These are phyloP conservation scores for Chrysanthemum seticuspe DNA, from an alignment of 129 eudicot species.

Conservation along the genomic window DNA sequence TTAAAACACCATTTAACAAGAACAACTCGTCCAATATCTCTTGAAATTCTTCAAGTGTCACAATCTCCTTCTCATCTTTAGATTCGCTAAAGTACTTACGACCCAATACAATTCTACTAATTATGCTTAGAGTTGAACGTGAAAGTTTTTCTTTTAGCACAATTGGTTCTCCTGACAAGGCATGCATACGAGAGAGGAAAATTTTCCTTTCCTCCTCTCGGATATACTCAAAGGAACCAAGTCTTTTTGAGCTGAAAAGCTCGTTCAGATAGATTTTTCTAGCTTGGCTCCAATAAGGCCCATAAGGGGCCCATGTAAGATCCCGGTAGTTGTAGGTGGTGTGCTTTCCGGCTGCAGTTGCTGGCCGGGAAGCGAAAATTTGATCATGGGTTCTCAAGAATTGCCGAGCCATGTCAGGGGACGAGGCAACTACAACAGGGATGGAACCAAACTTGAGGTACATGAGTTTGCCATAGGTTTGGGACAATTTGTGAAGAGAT, in stretches of 20 bases:
- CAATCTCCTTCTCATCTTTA: slow-evolving; percentile 10
- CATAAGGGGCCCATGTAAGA: slow-evolving; percentile 51
- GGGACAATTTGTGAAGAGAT: slow-evolving; percentile 44
- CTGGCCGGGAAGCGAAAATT: slow-evolving; percentile 48
- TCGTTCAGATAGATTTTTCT: slow-evolving; percentile 40
- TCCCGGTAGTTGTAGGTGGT: slow-evolving; percentile 34
- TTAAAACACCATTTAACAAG: slow-evolving; percentile 37
- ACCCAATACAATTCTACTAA: slow-evolving; percentile 42
- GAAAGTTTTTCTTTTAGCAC: slow-evolving; percentile 26
- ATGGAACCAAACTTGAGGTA: slow-evolving; percentile 38
- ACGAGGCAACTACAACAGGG: slow-evolving; percentile 47
- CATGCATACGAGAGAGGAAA: slow-evolving; percentile 23
- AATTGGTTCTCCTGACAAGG: slow-evolving; percentile 22
- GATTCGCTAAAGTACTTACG: slow-evolving; percentile 38
- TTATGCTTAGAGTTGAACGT: slow-evolving; percentile 23
- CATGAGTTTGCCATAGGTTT: slow-evolving; percentile 50
- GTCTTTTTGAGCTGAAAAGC: slow-evolving; percentile 37
- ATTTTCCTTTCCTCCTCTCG: slow-evolving; percentile 33
- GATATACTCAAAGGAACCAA: slow-evolving; percentile 26
- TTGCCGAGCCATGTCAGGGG: slow-evolving; percentile 51
- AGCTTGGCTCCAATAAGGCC: slow-evolving; percentile 46
- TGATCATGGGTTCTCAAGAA: slow-evolving; percentile 42
- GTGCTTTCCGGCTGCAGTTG: slow-evolving; percentile 47
- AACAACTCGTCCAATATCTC: slow-evolving; percentile 48
- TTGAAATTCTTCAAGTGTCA: slow-evolving; percentile 39